A percentile compares a stretch with the other conserved stretches of the same genome.
Evolutionary conservation across 75 land plant genomes (phyloP).

Genomic region (Picea glauca): DNA sequence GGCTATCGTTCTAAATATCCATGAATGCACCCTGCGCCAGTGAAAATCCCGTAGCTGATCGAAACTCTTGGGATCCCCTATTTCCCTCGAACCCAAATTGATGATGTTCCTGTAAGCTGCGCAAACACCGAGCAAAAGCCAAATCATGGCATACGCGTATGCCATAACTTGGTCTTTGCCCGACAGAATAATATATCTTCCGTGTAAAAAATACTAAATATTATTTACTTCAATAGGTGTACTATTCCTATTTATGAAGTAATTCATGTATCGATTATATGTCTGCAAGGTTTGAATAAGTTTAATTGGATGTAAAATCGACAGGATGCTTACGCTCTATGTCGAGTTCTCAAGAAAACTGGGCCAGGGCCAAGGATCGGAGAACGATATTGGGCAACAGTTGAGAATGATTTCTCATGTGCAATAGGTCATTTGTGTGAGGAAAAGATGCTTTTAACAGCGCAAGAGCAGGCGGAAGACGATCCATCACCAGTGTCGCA

Average conservation of each 20-base stretch:
- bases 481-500: background rate
- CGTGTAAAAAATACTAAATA: no score
- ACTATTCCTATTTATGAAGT: background rate
- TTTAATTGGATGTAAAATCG: background rate
- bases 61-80: no score
- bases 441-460: no score
- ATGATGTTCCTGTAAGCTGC: no score
- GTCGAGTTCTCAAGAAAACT: conserved; percentile 77
- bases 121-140: no score
- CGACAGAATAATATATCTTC: no score
- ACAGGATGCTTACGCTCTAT: conserved; percentile 79
- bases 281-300: no score
- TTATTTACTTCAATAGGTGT: background rate
- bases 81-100: no score
- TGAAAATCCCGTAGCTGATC: no score
- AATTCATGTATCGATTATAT: no score
- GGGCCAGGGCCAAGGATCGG: conserved; percentile 42
- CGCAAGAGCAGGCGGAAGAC: background rate
- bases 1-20: background rate
- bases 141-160: no score
- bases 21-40: background rate
- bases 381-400: conserved; percentile 38
- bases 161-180: no score
- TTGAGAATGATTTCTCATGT: conserved; percentile 1
- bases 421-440: background rate